A percentile compares a stretch with the other conserved stretches of the same genome.
Conservation (phyloP, 495 filamentous ascomycete genomes). For the Oidiodendron maius region DNA sequence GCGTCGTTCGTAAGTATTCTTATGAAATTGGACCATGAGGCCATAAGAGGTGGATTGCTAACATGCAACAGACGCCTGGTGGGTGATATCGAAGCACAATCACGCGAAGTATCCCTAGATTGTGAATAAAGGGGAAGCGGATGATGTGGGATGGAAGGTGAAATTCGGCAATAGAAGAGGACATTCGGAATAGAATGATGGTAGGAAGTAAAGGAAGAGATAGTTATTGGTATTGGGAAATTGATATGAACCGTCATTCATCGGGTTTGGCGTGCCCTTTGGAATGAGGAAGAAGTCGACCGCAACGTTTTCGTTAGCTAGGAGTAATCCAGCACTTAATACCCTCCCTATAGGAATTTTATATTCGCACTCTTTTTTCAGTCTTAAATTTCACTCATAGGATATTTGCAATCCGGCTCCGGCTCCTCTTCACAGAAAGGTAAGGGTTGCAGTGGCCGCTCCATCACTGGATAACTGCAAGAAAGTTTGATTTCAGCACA, state of each 20-base stretch:
- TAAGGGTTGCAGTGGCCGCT: background rate
- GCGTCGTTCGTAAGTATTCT: background rate
- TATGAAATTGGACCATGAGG: background rate
- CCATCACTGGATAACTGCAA: constrained; percentile 17
- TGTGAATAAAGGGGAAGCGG: too few species aligned
- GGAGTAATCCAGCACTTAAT: too few species aligned
- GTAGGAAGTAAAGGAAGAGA: background rate
- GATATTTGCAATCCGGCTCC: constrained; percentile 7
- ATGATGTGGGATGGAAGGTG: too few species aligned
- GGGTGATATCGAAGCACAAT: background rate
- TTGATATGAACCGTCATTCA: background rate
- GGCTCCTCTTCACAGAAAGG: background rate
- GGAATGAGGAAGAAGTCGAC: background rate
- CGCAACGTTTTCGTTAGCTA: too few species aligned
- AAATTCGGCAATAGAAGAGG: too few species aligned
- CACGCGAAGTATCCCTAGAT: background rate
- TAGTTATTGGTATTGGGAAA: background rate
- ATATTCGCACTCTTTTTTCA: background rate
- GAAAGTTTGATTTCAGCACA: constrained; percentile 50
- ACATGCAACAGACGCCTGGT: background rate
- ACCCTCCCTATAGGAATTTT: background rate
- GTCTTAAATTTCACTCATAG: background rate
- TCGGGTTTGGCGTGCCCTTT: background rate
- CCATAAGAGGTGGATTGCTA: too few species aligned
- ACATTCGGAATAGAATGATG: too few species aligned